Percentiles rank a stretch among this genome's conserved stretches.
Conservation (phyloP, 495 filamentous ascomycete species). For the Talaromyces trachyspermus region DNA sequence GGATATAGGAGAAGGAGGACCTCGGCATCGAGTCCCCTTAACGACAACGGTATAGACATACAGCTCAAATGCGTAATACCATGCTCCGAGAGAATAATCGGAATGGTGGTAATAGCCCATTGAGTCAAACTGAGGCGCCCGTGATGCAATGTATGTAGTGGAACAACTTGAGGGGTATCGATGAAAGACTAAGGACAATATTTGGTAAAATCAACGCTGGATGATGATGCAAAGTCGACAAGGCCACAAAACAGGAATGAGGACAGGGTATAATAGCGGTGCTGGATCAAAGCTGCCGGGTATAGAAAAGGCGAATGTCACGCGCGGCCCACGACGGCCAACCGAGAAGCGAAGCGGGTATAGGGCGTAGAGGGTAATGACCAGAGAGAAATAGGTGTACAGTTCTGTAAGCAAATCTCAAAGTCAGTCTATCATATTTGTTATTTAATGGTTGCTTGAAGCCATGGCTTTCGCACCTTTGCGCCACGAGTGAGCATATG, state of each 20-base stretch:
- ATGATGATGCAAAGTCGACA: constrained; percentile 58
- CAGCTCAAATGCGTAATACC: constrained; percentile 13
- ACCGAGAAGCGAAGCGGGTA: constrained; percentile 36
- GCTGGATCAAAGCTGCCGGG: constrained; percentile 82
- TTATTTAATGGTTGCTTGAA: no score
- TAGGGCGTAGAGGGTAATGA: constrained; percentile 35
- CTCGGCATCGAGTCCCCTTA: constrained; percentile 49
- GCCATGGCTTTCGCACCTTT: no score
- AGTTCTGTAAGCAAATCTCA: no score
- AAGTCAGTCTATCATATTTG: no score
- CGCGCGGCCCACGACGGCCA: background rate
- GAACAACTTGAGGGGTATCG: constrained; percentile 70
- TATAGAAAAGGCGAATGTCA: constrained; percentile 41
- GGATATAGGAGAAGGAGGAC: constrained; percentile 66
- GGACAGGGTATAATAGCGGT: constrained; percentile 75
- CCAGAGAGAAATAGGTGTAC: constrained; percentile 28
- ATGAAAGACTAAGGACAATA: constrained; percentile 69
- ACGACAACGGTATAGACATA: constrained; percentile 25
- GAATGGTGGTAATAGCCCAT: constrained; percentile 64
- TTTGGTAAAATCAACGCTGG: constrained; percentile 61
- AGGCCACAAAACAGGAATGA: constrained; percentile 67
- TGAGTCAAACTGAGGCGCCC: constrained; percentile 51
- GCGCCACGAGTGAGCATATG: constrained; percentile 33
- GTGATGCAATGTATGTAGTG: constrained; percentile 31
- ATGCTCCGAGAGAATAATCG: constrained; percentile 46